Percentiles rank a stretch among this genome's conserved stretches.
Conservation (phyloP, 1,284 basidiomycete species). For the Cutaneotrichosporon sp. region DNA sequence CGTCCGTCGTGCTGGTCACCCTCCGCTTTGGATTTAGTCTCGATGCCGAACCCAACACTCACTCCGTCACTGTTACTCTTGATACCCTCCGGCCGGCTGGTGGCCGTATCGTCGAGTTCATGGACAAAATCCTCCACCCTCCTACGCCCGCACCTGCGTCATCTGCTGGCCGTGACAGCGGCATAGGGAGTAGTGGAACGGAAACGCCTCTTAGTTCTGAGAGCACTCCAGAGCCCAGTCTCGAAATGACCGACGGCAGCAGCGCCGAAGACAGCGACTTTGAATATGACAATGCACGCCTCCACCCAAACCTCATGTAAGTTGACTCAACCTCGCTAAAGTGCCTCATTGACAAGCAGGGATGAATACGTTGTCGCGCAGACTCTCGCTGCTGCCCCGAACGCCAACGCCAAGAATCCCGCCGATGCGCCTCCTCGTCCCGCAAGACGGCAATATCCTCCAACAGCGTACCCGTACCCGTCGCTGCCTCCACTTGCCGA, state of each 20-base stretch:
- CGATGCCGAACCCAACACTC: slow-evolving; percentile 24
- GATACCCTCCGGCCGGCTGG: slow-evolving; percentile 24
- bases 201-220: background rate
- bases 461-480: slow-evolving; percentile 3
- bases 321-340: background rate
- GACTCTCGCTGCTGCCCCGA: slow-evolving; percentile 3
- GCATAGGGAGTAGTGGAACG: background rate
- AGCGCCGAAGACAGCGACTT: slow-evolving; percentile 31
- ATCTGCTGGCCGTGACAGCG: background rate
- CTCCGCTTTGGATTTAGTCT: slow-evolving; percentile 30
- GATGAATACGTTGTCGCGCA: slow-evolving; percentile 26
- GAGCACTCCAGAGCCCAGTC: slow-evolving; percentile 2
- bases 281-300: slow-evolving; percentile 24
- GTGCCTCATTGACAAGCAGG: slow-evolving; percentile 9
- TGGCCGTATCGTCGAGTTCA: slow-evolving; percentile 17
- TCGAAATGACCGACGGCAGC: slow-evolving; percentile 29
- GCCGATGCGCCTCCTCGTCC: background rate
- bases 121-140: slow-evolving; percentile 16
- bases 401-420: background rate
- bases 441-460: slow-evolving; percentile 1
- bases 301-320: slow-evolving; percentile 17
- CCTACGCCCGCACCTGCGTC: background rate
- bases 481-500: slow-evolving; percentile 13
- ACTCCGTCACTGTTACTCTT: slow-evolving; percentile 24
- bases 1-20: slow-evolving; percentile 17